These are phyloP conservation scores for Rhizopus delemar DNA, from an alignment of 371 early-diverging fungal genomes.

Conservation along the genomic window DNA sequence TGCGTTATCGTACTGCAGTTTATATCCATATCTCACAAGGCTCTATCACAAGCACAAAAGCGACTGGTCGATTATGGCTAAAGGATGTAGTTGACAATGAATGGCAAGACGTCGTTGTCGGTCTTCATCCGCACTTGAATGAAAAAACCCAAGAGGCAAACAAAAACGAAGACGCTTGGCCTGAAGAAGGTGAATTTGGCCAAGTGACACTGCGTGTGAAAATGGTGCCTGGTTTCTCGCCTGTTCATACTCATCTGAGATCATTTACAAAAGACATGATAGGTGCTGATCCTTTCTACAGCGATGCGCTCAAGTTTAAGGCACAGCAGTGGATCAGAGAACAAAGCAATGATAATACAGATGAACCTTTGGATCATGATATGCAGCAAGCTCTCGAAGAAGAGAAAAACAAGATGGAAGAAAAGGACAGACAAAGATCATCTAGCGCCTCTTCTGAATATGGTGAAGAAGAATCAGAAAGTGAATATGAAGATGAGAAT, in stretches of 20 bases:
- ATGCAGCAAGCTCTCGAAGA: constrained; percentile 17
- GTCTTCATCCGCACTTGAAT: constrained; percentile 20
- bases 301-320: constrained; percentile 28
- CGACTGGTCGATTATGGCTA: constrained; percentile 44
- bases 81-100: constrained; percentile 33
- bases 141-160: constrained; percentile 25
- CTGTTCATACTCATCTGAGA: constrained; percentile 38
- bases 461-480: constrained; percentile 25
- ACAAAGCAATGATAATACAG: constrained; percentile 12
- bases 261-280: constrained; percentile 38
- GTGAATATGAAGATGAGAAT: constrained; percentile 12
- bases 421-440: constrained; percentile 2
- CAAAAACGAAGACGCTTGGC: constrained; percentile 41
- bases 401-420: constrained; percentile 10
- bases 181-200: constrained; percentile 25
- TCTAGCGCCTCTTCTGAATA: constrained; percentile 32
- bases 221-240: constrained; percentile 43
- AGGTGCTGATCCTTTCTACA: constrained; percentile 42
- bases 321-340: constrained; percentile 40
- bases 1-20: constrained; percentile 44
- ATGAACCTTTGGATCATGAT: constrained; percentile 14
- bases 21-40: constrained; percentile 42
- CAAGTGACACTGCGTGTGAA: constrained; percentile 28
- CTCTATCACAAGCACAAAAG: constrained; percentile 18
- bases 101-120: constrained; percentile 34